Evolutionary conservation across 768 basidiomycete species (phyloP), one percentile per base, ranked within the genome.

Genomic region (Lentinus tigrinus): DNA sequence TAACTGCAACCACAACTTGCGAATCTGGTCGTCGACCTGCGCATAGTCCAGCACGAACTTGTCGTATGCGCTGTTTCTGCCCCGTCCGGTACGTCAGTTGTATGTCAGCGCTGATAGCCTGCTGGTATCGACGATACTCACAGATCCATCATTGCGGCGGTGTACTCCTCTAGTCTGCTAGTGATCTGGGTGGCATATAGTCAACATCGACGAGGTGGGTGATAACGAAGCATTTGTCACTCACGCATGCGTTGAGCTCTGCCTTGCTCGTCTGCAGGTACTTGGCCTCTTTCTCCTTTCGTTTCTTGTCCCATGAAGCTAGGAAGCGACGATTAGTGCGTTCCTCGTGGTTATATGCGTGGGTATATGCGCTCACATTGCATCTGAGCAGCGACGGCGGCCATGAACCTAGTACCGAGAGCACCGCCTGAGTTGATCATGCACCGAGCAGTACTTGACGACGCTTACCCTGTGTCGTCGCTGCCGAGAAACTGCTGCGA

Each of bases 221-320:
- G 16, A 34, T 19, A 23, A 28, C 8, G 13, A 21, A n/a, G n/a
- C 9, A 13, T 16, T 13, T 24, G 21, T 27, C 14, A 56, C 67
- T 19, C 28, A 69, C 70, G 40, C 64, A 65, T 57, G 57, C 52
- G 24, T 59, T 54, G n/a, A 71, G 54, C 5, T 65, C 65, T 2
- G 38, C 27, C 36, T 62, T 62, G 0, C 65, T 60, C 0, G 26
- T 16, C 3, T 61, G 49, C 3, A 71, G 34, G 52, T 64, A 69
- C 47, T 52, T 65, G 4, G 60, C 31, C 58, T 71, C 68, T 40
- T 63, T 65, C 16, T 69, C 70, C 43, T 62, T 63, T 36, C 62
- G 59, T 42, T 68, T 71, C 58, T 71, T 71, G 56, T 71, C 65
- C 65, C 65, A 66, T 4, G 65, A 62, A 6, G 54, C 68, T 71